Conservation (phyloP, 352 stramenopile species). For the Phytophthora cryptogea region DNA sequence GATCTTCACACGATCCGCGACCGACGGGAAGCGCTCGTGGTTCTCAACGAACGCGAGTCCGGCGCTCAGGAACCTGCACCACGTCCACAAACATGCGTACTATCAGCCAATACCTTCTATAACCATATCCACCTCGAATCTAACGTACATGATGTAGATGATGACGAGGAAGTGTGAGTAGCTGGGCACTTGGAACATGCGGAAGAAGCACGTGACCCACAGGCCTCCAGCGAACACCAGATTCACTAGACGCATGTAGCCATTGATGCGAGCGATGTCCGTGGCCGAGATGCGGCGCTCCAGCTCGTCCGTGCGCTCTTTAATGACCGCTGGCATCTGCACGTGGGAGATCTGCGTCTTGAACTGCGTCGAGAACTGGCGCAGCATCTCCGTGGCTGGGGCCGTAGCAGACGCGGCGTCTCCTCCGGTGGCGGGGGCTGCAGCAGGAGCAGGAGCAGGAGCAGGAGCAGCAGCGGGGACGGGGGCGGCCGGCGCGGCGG, state of each 20-base stretch:
- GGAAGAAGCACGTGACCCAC: slow-evolving; percentile 75
- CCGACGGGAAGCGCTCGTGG: slow-evolving; percentile 79
- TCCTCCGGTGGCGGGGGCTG: slow-evolving; percentile 2
- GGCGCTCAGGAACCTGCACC: slow-evolving; percentile 53
- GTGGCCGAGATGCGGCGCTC: slow-evolving; percentile 72
- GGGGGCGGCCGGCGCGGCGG: slow-evolving; percentile 5
- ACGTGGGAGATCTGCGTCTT: slow-evolving; percentile 48
- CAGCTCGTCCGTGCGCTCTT: slow-evolving; percentile 73
- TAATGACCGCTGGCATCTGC: slow-evolving; percentile 69
- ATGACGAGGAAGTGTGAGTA: slow-evolving; percentile 88
- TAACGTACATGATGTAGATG: slow-evolving; percentile 81
- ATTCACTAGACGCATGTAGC: slow-evolving; percentile 87
- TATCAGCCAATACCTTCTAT: background rate
- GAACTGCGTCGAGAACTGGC: slow-evolving; percentile 38
- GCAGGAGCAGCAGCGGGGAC: slow-evolving; percentile 6
- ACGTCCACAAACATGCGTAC: background rate
- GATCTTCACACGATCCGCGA: slow-evolving; percentile 79
- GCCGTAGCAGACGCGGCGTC: background rate
- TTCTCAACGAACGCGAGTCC: slow-evolving; percentile 85
- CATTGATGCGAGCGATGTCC: slow-evolving; percentile 86
- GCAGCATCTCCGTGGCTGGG: slow-evolving; percentile 24
- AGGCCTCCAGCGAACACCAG: slow-evolving; percentile 64
- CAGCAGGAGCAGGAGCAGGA: slow-evolving; percentile 2
- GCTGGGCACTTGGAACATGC: slow-evolving; percentile 71
- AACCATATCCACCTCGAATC: slow-evolving; percentile 3